These are phyloP conservation scores for Trichophyton verrucosum DNA, from an alignment of 2,329 filamentous ascomycete species.

Conservation along the genomic window DNA sequence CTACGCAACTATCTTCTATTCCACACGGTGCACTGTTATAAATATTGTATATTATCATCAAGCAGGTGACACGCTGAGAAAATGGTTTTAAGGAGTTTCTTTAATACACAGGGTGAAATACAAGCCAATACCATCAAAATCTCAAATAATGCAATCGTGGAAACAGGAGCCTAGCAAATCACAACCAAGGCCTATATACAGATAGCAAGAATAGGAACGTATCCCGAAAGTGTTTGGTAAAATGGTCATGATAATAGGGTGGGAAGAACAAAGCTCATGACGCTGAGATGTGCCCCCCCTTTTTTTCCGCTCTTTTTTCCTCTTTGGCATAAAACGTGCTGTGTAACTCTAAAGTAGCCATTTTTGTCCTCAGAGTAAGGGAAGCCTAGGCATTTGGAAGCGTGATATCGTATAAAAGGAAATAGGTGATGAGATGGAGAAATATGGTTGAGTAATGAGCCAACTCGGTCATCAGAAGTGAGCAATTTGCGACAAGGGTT, in stretches of 20 bases:
- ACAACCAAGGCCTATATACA: not conserved
- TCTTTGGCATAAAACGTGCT: not conserved
- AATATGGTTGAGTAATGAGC: not conserved
- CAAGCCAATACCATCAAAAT: not conserved
- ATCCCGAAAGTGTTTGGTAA: not conserved
- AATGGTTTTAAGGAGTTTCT: not conserved
- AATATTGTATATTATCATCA: not conserved
- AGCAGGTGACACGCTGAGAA: not conserved
- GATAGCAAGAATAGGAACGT: not conserved
- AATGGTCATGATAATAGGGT: not conserved
- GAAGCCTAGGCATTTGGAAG: not conserved
- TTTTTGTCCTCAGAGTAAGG: not conserved
- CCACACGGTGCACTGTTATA: not conserved
- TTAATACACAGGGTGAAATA: not conserved
- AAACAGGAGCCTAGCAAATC: not conserved
- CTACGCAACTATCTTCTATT: not conserved
- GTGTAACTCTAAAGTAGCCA: not conserved
- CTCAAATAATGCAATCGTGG: not conserved
- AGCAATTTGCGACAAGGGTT: not conserved
- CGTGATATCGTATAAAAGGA: conserved; percentile 2
- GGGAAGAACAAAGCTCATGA: not conserved
- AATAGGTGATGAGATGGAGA: not conserved
- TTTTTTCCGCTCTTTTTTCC: not conserved
- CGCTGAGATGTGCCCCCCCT: not conserved
- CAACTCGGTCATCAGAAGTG: conserved; percentile 7